These are phyloP conservation scores for Flaveria linearis DNA, from an alignment of 129 eudicot genomes.

Conservation along the genomic window DNA sequence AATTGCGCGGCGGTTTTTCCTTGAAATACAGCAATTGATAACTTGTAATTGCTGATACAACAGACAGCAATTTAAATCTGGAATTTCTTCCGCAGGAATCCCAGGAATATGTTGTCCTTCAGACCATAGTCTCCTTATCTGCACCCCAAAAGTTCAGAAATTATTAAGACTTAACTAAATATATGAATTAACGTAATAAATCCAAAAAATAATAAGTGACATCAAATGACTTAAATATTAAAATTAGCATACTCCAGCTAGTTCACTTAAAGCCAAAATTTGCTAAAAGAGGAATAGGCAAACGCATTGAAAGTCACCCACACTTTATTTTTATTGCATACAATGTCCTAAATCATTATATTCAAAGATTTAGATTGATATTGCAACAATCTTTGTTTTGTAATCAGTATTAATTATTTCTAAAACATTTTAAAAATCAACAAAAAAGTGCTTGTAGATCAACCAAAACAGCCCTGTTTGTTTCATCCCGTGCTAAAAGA, in stretches of 20 bases:
- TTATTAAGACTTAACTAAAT: not conserved
- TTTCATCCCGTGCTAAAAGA: not conserved
- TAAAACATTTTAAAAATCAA: not conserved
- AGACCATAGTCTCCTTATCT: constrained; percentile 89
- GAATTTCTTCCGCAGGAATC: constrained; percentile 71
- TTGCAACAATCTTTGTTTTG: not conserved
- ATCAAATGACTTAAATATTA: not conserved
- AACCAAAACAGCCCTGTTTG: not conserved
- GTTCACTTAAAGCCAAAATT: not conserved
- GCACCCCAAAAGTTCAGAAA: constrained; percentile 36
- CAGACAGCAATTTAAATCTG: constrained; percentile 82
- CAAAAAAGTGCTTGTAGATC: not conserved
- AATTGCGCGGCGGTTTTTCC: constrained; percentile 63
- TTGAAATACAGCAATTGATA: constrained; percentile 87
- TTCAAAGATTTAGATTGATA: not conserved
- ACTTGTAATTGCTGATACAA: constrained; percentile 90
- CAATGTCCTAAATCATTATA: not conserved
- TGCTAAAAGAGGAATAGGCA: not conserved
- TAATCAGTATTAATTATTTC: not conserved
- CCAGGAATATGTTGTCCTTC: constrained; percentile 92
- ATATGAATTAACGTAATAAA: not conserved
- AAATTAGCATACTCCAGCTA: not conserved
- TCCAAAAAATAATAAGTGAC: not conserved
- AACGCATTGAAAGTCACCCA: not conserved
- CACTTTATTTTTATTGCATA: not conserved